Evolutionary conservation across 495 filamentous ascomycete genomes (phyloP), one percentile per base, ranked within the genome.

Genomic region (Lichenothelia convexa): DNA sequence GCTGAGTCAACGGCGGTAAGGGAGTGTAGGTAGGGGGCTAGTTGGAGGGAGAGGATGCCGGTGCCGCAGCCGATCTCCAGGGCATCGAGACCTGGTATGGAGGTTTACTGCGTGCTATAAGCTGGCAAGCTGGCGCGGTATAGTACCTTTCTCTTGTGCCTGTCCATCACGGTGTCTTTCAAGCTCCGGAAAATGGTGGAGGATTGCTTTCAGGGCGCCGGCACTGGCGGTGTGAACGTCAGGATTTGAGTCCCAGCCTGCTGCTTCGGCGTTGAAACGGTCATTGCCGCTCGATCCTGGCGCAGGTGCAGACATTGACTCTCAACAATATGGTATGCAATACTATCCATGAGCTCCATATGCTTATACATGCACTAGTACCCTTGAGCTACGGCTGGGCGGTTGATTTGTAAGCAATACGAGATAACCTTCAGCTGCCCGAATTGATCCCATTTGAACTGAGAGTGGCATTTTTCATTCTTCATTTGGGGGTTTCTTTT

Each of bases 1-100:
- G 67, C 62, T 0, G 60, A 49, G 36, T 71, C 68, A 9, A 71
- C 53, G 20, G 64, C 65, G 9, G 64, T 58, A 13, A 70, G 45
- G 3, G 41, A 43, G 22, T 45, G 43, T 1, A 54, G 46, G 32
- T 51, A 48, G 0, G 65, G 64, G 0, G 65, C 59, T 18, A 71
- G 50, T 3, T 43, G 49, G 12, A 65, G 55, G 1, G 64, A 67
- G 1, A 72, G 54, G 4, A 70, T 54, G 32, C 68, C 68, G 8
- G 68, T 72, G 16, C 68, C 67, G 45, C 67, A 70, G 37, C 68
- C 68, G 11, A 72, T 61, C 49, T 72, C 68, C 15, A 72, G 59
- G 12, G 70, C 58, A 36, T 68, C 46, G 31, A 51, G 38, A 11
- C 48, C 46, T 48, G 17, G 1, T 12, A 8, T 12, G 31, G 16